Evolutionary conservation across 208 protist species (phyloP).

Genomic region (Leishmania mexicana): DNA sequence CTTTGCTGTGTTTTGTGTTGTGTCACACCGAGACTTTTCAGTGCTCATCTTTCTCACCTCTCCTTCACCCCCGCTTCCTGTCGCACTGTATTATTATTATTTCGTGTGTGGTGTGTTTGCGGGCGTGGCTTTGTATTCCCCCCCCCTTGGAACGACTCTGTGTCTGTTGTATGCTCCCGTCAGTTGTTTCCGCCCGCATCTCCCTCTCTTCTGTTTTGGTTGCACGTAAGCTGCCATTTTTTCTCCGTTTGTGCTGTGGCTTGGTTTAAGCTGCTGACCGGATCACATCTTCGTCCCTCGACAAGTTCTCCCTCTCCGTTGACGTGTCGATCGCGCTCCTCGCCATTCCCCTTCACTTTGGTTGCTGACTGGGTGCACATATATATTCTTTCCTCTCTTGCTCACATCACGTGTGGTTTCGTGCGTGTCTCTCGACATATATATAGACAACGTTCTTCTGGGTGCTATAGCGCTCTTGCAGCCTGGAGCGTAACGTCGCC

Average conservation of each 20-base stretch:
- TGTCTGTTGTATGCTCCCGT: no score
- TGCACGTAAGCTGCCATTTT: no score
- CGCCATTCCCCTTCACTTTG: not conserved
- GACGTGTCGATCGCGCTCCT: not conserved
- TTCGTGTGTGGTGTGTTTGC: no score
- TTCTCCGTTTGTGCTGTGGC: not conserved
- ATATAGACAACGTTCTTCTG: not conserved
- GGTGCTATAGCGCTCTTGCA: not conserved
- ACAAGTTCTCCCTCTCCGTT: not conserved
- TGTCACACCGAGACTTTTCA: not conserved
- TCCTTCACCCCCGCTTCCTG: not conserved
- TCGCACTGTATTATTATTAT: no score
- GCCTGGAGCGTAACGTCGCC: not conserved
- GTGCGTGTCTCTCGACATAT: not conserved
- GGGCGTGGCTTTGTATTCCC: no score
- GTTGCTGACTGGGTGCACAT: not conserved
- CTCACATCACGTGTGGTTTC: not conserved
- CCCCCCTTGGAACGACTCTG: no score
- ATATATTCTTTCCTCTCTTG: not conserved
- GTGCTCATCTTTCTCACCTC: not conserved
- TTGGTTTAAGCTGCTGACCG: not conserved
- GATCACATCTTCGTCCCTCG: not conserved
- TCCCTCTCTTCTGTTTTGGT: no score
- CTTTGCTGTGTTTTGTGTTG: not conserved
- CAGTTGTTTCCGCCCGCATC: not conserved